Conservation (phyloP, 108 stramenopile species). For the Cylindrotheca closterium region DNA sequence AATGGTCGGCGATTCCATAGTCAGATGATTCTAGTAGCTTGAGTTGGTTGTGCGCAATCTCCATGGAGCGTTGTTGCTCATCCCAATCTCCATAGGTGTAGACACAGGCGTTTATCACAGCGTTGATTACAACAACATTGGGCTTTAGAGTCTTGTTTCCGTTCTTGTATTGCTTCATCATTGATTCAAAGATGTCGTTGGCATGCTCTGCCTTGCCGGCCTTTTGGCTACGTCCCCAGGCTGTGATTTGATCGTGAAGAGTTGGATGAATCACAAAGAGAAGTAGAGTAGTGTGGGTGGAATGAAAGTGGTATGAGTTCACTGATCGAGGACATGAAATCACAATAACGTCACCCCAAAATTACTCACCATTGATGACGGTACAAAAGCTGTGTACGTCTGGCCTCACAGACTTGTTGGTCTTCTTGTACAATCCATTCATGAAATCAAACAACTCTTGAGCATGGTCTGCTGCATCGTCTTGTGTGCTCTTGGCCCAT, state of each 20-base stretch:
- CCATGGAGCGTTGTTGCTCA: constrained; percentile 59
- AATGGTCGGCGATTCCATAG: constrained; percentile 63
- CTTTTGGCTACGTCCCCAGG: constrained; percentile 55
- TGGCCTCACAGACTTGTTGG: constrained; percentile 46
- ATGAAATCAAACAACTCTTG: constrained; percentile 55
- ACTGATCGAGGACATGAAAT: neutral
- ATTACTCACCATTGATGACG: constrained; percentile 59
- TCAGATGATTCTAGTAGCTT: constrained; percentile 41
- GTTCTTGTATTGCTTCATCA: constrained; percentile 51
- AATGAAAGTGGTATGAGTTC: too few relatives aligned
- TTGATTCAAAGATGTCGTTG: constrained; percentile 50
- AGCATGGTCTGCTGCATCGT: constrained; percentile 50
- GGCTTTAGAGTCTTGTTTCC: constrained; percentile 50
- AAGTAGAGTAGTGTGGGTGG: neutral
- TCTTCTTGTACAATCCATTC: constrained; percentile 41
- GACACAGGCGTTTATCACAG: constrained; percentile 82
- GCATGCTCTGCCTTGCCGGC: constrained; percentile 67
- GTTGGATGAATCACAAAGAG: neutral
- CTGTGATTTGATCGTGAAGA: constrained; percentile 16
- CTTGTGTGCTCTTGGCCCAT: constrained; percentile 52
- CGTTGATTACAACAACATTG: constrained; percentile 65
- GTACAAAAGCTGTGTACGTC: constrained; percentile 67
- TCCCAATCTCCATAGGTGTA: constrained; percentile 55
- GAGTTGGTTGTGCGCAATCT: constrained; percentile 57
- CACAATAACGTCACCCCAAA: neutral